Evolutionary conservation across 2,329 filamentous ascomycete species (phyloP).

Genomic region (Diaporthe sp.): DNA sequence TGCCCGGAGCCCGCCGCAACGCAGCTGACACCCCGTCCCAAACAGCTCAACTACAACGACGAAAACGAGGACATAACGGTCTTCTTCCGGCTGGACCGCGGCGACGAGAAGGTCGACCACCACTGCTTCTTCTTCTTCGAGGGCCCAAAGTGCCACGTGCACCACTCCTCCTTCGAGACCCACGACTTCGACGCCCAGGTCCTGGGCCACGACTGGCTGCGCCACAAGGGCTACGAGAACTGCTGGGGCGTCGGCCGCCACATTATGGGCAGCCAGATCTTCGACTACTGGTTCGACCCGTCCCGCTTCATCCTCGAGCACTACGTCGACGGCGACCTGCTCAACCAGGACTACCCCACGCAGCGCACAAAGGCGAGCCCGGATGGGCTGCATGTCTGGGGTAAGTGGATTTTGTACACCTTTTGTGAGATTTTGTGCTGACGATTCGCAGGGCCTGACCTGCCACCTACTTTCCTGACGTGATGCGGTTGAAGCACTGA

Average conservation of each 20-base stretch:
- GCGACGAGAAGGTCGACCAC: conserved; percentile 62
- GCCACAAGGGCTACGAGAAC: conserved; percentile 71
- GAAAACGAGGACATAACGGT: conserved; percentile 55
- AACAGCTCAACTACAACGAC: conserved; percentile 55
- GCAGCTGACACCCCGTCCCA: not conserved
- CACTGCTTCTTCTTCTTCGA: conserved; percentile 66
- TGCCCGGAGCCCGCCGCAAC: not conserved
- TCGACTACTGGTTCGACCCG: conserved; percentile 80
- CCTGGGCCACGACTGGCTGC: conserved; percentile 78
- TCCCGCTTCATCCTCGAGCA: conserved; percentile 76
- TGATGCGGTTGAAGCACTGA: not conserved
- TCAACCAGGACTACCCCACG: conserved; percentile 66
- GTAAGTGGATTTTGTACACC: conserved; percentile 44
- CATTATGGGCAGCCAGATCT: conserved; percentile 78
- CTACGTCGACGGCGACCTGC: conserved; percentile 78
- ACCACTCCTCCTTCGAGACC: conserved; percentile 79
- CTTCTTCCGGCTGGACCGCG: conserved; percentile 61
- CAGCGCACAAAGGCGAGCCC: conserved; percentile 56
- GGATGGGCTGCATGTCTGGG: conserved; percentile 62
- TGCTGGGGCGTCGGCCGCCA: conserved; percentile 81
- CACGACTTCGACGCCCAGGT: conserved; percentile 80
- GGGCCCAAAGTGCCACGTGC: conserved; percentile 65
- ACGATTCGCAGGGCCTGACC: conserved; percentile 45
- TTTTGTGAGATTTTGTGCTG: not conserved
- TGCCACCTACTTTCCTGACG: conserved; percentile 47